Evolutionary conservation across 2,329 filamentous ascomycete species (phyloP), one percentile per base, ranked within the genome.

Genomic region (Exophiala spinifera): DNA sequence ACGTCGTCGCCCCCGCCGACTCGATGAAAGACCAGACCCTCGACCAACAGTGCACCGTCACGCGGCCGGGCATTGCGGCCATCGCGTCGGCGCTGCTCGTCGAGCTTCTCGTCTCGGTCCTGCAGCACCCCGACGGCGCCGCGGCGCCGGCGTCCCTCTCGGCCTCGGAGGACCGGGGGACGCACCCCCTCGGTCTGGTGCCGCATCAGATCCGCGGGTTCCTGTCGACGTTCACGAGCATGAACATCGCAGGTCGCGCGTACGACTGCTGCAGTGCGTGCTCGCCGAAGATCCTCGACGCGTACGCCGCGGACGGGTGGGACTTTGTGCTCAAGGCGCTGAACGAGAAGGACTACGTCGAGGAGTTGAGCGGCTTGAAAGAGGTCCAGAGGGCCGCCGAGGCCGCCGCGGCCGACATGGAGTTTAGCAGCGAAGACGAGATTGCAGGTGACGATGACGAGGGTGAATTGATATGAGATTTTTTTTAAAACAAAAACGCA

Each of bases 31-130:
- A 96, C 66, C 89, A 91, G 64, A 97, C 94, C 0, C 84, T 99
- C 10, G 94, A 99, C 69, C 94, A 99, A 70, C 94, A 97, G 73
- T 99, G 94, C 72, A 99, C 94, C 0, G 94, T 99, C 17, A 99
- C 94, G 2, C 84, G 94, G 8, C 94, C 94, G 0, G 94, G 94
- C 14, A 85, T 96, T 33, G 92, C 94, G 13, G 87, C 91, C 8
- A 94, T 96, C 53, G 94, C 94, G 6, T 96, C 94, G 2, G 89
- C 90, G 1, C 79, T 95, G 31, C 80, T 96, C 4, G 92, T 97
- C 45, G 94, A 99, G 70, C 79, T 97, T 4, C 80, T 99, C 23
- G 85, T 91, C 8, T 95, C 89, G 55, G 75, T 96, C 33, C 76
- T 96, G 8, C 94, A 99, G 67, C 92, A 96, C 67, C 91, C 91